These are phyloP conservation scores for Penicillium steckii DNA, from an alignment of 495 filamentous ascomycete genomes.

Conservation along the genomic window DNA sequence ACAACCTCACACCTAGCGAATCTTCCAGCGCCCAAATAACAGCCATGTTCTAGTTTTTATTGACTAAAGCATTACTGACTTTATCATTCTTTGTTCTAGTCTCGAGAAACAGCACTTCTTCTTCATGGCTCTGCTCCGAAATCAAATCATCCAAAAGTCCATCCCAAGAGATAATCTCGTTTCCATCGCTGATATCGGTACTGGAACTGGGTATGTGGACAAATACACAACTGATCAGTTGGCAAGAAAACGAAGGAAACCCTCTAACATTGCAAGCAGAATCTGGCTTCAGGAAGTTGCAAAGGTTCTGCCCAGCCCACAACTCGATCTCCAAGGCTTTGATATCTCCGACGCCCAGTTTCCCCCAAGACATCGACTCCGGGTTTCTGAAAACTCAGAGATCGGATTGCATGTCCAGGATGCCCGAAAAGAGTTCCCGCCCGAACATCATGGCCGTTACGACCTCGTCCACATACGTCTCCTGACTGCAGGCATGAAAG, in stretches of 20 bases:
- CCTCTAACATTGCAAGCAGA: neutral
- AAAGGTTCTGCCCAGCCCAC: slow-evolving; percentile 8
- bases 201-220: slow-evolving; percentile 36
- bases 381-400: neutral
- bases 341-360: slow-evolving; percentile 36
- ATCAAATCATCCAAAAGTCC: slow-evolving; percentile 26
- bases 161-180: slow-evolving; percentile 21
- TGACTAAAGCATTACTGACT: neutral
- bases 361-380: slow-evolving; percentile 11
- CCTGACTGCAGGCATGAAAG: slow-evolving; percentile 25
- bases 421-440: slow-evolving; percentile 27
- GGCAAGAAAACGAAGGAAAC: neutral
- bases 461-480: slow-evolving; percentile 38
- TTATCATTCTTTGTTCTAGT: slow-evolving; percentile 1
- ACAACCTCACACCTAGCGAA: neutral
- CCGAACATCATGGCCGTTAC: slow-evolving; percentile 25
- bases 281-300: slow-evolving; percentile 27
- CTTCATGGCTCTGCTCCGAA: slow-evolving; percentile 17
- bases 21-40: neutral
- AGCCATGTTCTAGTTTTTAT: no score
- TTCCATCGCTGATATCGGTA: slow-evolving; percentile 35
- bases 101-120: slow-evolving; percentile 30
- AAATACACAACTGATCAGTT: neutral
- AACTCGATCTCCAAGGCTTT: slow-evolving; percentile 33
- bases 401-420: slow-evolving; percentile 30